Conservation (phyloP, 2,329 filamentous ascomycete species). For the Aspergillus texensis region DNA sequence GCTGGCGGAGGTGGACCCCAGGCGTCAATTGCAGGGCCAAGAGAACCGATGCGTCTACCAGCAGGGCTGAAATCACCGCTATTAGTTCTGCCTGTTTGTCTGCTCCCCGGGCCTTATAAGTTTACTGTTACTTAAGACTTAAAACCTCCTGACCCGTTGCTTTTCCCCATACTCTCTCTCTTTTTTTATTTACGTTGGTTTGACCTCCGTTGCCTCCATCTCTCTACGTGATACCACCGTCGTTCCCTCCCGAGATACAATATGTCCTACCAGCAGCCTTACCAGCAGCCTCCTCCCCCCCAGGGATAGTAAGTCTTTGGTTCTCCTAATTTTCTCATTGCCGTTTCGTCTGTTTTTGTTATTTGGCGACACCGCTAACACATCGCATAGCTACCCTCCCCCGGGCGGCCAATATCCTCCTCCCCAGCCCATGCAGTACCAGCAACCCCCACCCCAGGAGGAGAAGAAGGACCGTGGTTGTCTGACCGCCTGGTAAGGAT, state of each 20-base stretch:
- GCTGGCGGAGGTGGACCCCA: conserved; percentile 11
- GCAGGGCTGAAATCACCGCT: conserved; percentile 13
- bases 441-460: conserved; percentile 16
- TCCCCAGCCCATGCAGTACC: conserved; percentile 17
- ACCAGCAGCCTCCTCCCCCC: conserved; percentile 9
- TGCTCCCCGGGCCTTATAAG: conserved; percentile 1
- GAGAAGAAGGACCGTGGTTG: conserved; percentile 17
- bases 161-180: neutral
- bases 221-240: neutral
- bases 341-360: neutral
- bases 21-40: conserved; percentile 14
- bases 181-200: neutral
- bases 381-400: conserved; percentile 15
- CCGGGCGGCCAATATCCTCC: conserved; percentile 18
- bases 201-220: neutral
- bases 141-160: conserved; percentile 1
- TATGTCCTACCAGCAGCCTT: conserved; percentile 15
- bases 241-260: neutral
- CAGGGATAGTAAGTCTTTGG: conserved; percentile 17
- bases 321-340: neutral
- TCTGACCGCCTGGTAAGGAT: conserved; percentile 11
- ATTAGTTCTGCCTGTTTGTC: conserved; percentile 19
- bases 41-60: conserved; percentile 10
- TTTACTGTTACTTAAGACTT: neutral
- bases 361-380: neutral